Evolutionary conservation across 1,284 basidiomycete genomes (phyloP).

Genomic region (Boletellus sp.): DNA sequence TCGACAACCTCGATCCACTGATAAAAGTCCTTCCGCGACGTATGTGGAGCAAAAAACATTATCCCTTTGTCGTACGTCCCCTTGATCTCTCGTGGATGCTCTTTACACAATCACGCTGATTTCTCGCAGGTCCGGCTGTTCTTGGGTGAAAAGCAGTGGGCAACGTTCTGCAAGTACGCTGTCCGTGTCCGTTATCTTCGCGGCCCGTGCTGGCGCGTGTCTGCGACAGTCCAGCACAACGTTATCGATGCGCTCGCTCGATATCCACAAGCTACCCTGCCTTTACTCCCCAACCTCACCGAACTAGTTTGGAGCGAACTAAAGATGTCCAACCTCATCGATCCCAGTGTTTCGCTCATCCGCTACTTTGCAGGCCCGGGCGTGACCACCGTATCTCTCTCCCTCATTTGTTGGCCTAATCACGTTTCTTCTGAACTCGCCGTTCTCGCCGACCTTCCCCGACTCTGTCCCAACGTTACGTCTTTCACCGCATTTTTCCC

Average conservation of each 20-base stretch:
- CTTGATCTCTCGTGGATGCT: background rate
- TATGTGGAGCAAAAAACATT: conserved; percentile 23
- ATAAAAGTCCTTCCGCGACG: conserved; percentile 25
- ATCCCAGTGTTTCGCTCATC: conserved; percentile 28
- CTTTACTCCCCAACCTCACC: conserved; percentile 27
- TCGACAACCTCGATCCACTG: conserved; percentile 26
- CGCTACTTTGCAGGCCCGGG: conserved; percentile 24
- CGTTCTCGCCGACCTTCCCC: conserved; percentile 18
- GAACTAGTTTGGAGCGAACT: conserved; percentile 29
- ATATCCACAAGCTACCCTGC: conserved; percentile 14
- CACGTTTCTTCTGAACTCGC: conserved; percentile 19
- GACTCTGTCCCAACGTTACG: conserved; percentile 23
- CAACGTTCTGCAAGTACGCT: conserved; percentile 16
- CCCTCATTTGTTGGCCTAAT: conserved; percentile 24
- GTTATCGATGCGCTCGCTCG: conserved; percentile 17
- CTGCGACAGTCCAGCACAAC: conserved; percentile 21
- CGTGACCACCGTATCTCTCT: conserved; percentile 21
- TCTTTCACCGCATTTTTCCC: conserved; percentile 28
- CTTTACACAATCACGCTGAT: background rate
- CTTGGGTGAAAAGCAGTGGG: background rate
- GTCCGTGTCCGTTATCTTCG: conserved; percentile 19
- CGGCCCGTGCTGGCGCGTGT: conserved; percentile 22
- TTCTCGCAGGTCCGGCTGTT: conserved; percentile 14
- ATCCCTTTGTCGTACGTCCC: conserved; percentile 18
- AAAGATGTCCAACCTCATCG: conserved; percentile 25